Percentiles rank a stretch among this genome's conserved stretches.
phyloP scores from a whole-genome alignment of 108 stramenopile species.

The Epipyxis sp. region DNA sequence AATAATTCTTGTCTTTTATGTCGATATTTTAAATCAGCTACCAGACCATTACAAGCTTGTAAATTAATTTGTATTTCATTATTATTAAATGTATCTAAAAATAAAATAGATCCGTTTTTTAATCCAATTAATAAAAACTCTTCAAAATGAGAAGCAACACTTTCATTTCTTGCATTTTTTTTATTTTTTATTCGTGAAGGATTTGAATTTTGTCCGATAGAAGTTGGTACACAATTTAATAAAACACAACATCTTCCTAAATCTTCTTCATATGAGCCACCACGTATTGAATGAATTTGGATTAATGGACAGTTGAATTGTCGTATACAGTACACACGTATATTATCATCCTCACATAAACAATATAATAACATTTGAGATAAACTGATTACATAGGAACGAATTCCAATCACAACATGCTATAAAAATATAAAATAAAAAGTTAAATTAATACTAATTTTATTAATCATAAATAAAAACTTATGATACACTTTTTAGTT shows the following conservation, averaged over 20 bases:
- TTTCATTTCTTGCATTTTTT: neutral
- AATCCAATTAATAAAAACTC: neutral
- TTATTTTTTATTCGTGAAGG: neutral
- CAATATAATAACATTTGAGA: slow-evolving; percentile 21
- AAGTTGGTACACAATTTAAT: neutral
- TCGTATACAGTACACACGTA: neutral
- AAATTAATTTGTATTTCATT: slow-evolving; percentile 19
- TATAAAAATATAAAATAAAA: too few species aligned
- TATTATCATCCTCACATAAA: slow-evolving; percentile 3
- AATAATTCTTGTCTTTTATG: neutral
- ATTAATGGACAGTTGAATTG: slow-evolving; percentile 6
- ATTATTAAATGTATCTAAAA: slow-evolving; percentile 6
- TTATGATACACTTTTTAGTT: too few species aligned
- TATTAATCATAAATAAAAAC: too few species aligned
- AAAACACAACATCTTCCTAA: neutral
- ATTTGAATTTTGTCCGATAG: neutral
- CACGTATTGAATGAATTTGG: neutral
- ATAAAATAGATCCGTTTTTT: neutral
- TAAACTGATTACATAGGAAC: slow-evolving; percentile 7
- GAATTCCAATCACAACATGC: slow-evolving; percentile 16
- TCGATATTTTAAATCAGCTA: slow-evolving; percentile 3
- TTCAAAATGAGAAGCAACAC: neutral
- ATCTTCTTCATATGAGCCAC: neutral
- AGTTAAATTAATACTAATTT: too few species aligned
- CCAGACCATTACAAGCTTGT: neutral